Conservation (phyloP, 371 early-diverging fungal genomes). For the Edhazardia aedis region DNA sequence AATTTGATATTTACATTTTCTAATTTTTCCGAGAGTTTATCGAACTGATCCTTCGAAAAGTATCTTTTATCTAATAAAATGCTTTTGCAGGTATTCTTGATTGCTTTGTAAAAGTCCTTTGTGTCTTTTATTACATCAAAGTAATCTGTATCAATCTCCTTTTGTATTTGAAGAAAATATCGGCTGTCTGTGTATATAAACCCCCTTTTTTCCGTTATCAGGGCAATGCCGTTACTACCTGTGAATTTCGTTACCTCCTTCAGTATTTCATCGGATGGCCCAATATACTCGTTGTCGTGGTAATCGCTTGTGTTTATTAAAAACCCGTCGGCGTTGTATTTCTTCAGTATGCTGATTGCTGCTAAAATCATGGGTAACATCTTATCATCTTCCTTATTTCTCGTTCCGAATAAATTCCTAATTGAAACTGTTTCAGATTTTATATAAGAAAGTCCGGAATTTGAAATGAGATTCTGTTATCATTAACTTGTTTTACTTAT, state of each 20-base stretch:
- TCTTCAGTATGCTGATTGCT: too few species aligned
- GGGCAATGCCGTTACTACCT: constrained; percentile 34
- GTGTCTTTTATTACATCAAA: too few species aligned
- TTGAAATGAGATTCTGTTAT: too few species aligned
- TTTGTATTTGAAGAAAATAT: constrained; percentile 80
- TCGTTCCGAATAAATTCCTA: too few species aligned
- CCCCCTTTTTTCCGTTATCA: constrained; percentile 51
- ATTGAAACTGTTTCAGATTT: too few species aligned
- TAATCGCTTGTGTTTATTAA: constrained; percentile 29
- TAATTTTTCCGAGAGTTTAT: constrained; percentile 49
- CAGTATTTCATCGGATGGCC: constrained; percentile 25
- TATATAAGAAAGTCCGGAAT: too few species aligned
- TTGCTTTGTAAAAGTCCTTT: constrained; percentile 64
- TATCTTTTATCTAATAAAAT: background rate
- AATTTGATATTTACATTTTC: constrained; percentile 42
- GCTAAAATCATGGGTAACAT: too few species aligned
- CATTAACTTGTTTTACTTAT: too few species aligned
- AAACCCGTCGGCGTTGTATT: constrained; percentile 30
- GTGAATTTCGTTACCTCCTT: constrained; percentile 36
- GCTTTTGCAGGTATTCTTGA: constrained; percentile 55
- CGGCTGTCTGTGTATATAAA: constrained; percentile 84
- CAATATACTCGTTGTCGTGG: constrained; percentile 43
- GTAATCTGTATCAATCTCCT: constrained; percentile 59
- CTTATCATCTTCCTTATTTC: too few species aligned
- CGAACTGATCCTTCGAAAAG: constrained; percentile 18